These are phyloP conservation scores for Wickerhamomyces sp. DNA, from an alignment of 1,139 yeast genomes.

Conservation along the genomic window DNA sequence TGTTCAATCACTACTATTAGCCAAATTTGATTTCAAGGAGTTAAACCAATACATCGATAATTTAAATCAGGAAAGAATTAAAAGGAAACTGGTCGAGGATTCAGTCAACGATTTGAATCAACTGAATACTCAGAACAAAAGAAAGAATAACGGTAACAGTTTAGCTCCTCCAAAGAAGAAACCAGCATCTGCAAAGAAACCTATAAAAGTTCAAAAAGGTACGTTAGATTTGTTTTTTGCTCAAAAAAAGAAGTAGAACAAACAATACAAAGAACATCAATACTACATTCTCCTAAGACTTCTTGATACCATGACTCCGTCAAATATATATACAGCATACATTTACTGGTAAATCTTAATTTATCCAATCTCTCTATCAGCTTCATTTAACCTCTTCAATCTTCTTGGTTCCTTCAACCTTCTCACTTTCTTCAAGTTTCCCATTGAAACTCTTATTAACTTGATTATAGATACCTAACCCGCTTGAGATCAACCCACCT, in stretches of 20 bases:
- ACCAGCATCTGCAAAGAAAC: slow-evolving; percentile 50
- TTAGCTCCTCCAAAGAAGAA: slow-evolving; percentile 29
- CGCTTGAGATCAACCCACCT: slow-evolving; percentile 72
- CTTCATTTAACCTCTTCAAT: slow-evolving; percentile 1
- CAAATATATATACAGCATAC: background rate
- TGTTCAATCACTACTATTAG: slow-evolving; percentile 8
- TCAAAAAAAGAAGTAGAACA: slow-evolving; percentile 10
- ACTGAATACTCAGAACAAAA: slow-evolving; percentile 19
- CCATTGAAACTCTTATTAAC: slow-evolving; percentile 28
- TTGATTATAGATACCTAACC: slow-evolving; percentile 64
- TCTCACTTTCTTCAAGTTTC: slow-evolving; percentile 1
- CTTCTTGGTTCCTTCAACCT: background rate
- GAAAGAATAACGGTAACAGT: slow-evolving; percentile 19
- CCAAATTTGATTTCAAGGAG: slow-evolving; percentile 26
- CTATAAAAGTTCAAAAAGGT: slow-evolving; percentile 28
- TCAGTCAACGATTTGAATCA: slow-evolving; percentile 30
- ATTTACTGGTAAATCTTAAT: background rate
- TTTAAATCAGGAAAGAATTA: slow-evolving; percentile 26
- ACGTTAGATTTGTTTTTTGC: slow-evolving; percentile 23
- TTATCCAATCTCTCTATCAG: background rate
- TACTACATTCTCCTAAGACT: background rate
- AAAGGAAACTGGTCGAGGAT: slow-evolving; percentile 32
- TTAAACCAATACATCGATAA: slow-evolving; percentile 31
- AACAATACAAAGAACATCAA: background rate
- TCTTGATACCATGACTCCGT: background rate